Evolutionary conservation across 345 rosid species (phyloP).

Genomic region (Ceriops tagal): DNA sequence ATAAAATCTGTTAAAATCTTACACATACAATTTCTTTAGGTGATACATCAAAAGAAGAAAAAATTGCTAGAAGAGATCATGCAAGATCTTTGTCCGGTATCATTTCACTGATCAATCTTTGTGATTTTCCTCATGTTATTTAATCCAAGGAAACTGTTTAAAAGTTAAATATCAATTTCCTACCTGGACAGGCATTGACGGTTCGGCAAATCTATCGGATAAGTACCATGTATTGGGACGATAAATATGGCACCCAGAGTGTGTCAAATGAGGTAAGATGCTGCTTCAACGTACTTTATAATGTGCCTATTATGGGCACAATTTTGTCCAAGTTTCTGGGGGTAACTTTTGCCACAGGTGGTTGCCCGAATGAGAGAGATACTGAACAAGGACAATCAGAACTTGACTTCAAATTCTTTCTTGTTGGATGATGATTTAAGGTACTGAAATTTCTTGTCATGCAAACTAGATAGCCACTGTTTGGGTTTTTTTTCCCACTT

Average conservation of each 20-base stretch:
- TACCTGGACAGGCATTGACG: conserved; percentile 62
- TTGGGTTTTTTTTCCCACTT: too few species aligned
- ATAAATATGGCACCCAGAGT: conserved; percentile 94
- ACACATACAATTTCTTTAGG: conserved; percentile 43
- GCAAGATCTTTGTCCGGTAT: conserved; percentile 92
- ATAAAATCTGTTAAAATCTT: conserved; percentile 9
- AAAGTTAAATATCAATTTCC: not conserved
- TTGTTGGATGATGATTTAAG: conserved; percentile 94
- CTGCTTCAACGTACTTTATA: not conserved
- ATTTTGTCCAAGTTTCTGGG: conserved; percentile 11
- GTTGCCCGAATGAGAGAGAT: conserved; percentile 85
- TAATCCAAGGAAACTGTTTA: conserved; percentile 1
- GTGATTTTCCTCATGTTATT: not conserved
- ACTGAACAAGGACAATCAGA: conserved; percentile 74
- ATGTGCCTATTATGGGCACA: conserved; percentile 3
- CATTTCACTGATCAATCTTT: conserved; percentile 14
- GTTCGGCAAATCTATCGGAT: conserved; percentile 95
- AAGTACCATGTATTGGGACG: conserved; percentile 99
- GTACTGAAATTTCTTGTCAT: conserved; percentile 27
- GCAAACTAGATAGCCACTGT: too few species aligned
- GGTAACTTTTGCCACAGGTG: conserved; percentile 41
- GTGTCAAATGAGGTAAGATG: conserved; percentile 83
- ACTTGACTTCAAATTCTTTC: conserved; percentile 80
- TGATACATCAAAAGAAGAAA: conserved; percentile 95
- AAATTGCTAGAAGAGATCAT: conserved; percentile 84